phyloP scores from a whole-genome alignment of 2,329 filamentous ascomycete genomes.

The Dothistroma pini region DNA sequence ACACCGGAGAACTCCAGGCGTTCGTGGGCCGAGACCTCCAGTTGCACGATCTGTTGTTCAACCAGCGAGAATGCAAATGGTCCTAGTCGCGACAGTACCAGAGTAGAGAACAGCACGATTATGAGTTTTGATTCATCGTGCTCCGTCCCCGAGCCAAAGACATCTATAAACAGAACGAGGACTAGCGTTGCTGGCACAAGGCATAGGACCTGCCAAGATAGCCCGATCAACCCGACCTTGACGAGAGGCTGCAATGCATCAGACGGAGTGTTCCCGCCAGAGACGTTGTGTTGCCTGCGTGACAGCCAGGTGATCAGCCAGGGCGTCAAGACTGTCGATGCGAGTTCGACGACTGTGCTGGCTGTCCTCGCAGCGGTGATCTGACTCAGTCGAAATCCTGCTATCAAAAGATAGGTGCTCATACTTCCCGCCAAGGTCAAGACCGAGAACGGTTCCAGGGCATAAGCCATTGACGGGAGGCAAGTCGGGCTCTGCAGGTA shows the following conservation, averaged over 20 bases:
- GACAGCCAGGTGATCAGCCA: slow-evolving; percentile 1
- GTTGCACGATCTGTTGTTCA: slow-evolving; percentile 11
- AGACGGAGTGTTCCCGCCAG: neutral
- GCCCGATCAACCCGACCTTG: slow-evolving; percentile 8
- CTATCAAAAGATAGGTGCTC: no score
- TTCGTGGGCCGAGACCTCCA: neutral
- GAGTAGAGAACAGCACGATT: slow-evolving; percentile 1
- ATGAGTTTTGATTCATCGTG: neutral
- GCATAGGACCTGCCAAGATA: slow-evolving; percentile 8
- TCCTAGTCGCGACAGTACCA: slow-evolving; percentile 8
- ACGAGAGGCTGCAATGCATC: neutral
- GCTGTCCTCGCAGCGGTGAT: slow-evolving; percentile 9
- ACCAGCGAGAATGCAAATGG: slow-evolving; percentile 10
- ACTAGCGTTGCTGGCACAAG: slow-evolving; percentile 6
- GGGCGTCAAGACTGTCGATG: slow-evolving; percentile 9
- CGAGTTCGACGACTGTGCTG: slow-evolving; percentile 8
- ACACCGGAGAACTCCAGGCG: slow-evolving; percentile 8
- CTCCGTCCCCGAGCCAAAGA: neutral
- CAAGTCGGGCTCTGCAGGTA: no score
- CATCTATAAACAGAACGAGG: neutral
- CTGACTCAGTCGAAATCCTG: slow-evolving; percentile 2
- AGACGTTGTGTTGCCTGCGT: neutral
- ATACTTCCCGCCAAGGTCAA: no score
- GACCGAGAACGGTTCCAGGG: no score
- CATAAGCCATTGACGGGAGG: no score